Conservation (phyloP, 2,329 filamentous ascomycete genomes). For the Pseudogymnoascus sp. region DNA sequence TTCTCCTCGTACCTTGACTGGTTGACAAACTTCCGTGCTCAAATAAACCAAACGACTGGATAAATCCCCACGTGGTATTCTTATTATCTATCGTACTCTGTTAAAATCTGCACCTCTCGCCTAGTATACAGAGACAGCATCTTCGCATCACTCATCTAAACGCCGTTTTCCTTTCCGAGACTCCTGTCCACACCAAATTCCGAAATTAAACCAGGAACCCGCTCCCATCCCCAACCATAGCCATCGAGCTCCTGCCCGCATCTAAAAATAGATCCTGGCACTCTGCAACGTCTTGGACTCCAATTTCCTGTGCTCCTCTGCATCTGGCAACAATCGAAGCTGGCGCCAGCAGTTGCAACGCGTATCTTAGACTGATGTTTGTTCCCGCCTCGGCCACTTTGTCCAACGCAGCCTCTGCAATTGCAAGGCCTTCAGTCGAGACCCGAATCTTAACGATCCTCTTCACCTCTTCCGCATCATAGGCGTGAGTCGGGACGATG, state of each 20-base stretch:
- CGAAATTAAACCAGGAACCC: constrained; percentile 44
- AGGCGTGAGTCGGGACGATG: constrained; percentile 90
- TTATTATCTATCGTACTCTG: constrained; percentile 10
- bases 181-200: constrained; percentile 10
- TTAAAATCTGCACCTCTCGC: neutral
- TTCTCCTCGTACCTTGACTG: neutral
- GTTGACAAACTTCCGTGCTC: neutral
- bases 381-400: constrained; percentile 82
- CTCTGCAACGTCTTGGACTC: constrained; percentile 67
- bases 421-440: constrained; percentile 68
- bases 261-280: constrained; percentile 80
- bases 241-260: constrained; percentile 64
- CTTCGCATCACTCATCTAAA: constrained; percentile 7
- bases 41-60: constrained; percentile 4
- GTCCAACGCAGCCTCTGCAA: constrained; percentile 75
- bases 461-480: constrained; percentile 82
- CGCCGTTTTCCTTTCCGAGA: constrained; percentile 11
- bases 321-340: constrained; percentile 77
- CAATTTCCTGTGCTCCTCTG: constrained; percentile 67
- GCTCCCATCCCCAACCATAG: constrained; percentile 55
- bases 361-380: constrained; percentile 84
- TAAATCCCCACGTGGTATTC: constrained; percentile 3
- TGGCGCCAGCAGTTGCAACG: constrained; percentile 66
- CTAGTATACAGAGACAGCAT: constrained; percentile 5
- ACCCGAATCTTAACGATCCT: constrained; percentile 80